These are phyloP conservation scores for Xylaria sp. DNA, from an alignment of 2,329 filamentous ascomycete species.

Conservation along the genomic window DNA sequence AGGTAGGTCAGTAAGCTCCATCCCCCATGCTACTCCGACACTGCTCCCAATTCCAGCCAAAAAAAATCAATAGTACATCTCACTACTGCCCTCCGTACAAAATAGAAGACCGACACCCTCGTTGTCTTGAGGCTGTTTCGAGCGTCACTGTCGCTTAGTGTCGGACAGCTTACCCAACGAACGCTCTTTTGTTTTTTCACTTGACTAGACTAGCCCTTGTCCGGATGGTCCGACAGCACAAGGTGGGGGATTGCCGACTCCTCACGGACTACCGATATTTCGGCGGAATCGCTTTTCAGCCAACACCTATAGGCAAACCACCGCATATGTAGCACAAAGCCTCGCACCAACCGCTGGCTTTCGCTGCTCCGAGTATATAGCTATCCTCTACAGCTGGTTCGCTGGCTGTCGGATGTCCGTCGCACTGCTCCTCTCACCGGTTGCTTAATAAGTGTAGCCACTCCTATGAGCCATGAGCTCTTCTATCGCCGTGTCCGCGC, in stretches of 20 bases:
- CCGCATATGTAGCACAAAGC: slow-evolving; percentile 5
- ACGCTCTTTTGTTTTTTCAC: too few species aligned
- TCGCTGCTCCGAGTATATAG: neutral
- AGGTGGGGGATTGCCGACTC: slow-evolving; percentile 9
- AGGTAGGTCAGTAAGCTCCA: too few species aligned
- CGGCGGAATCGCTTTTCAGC: slow-evolving; percentile 7
- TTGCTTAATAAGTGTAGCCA: neutral
- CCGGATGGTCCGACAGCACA: slow-evolving; percentile 15
- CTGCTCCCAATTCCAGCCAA: too few species aligned
- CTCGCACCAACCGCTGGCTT: neutral
- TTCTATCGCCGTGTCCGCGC: slow-evolving; percentile 16
- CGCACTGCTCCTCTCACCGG: neutral
- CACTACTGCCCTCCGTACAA: too few species aligned
- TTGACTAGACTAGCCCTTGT: too few species aligned
- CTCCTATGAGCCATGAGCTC: neutral
- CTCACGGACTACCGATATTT: slow-evolving; percentile 23
- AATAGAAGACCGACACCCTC: too few species aligned
- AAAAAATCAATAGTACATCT: too few species aligned
- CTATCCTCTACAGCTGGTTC: neutral
- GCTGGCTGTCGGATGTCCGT: slow-evolving; percentile 22
- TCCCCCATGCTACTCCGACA: too few species aligned
- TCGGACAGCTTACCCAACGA: too few species aligned
- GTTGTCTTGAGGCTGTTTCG: neutral
- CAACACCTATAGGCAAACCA: neutral
- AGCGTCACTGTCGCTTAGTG: too few species aligned